These are phyloP conservation scores for Tylopilus felleus DNA, from an alignment of 768 basidiomycete species.

Conservation along the genomic window DNA sequence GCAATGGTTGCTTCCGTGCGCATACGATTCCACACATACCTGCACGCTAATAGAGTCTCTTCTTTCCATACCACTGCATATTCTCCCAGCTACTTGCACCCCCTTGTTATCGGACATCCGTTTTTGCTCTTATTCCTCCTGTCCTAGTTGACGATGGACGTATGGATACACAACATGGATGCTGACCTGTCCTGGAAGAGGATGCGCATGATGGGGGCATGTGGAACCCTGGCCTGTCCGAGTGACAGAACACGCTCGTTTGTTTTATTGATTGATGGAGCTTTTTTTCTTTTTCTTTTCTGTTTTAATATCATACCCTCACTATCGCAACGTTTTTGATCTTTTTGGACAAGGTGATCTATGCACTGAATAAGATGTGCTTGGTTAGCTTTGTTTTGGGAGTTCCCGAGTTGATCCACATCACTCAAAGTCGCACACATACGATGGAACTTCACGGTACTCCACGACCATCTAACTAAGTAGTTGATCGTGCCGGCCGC, in stretches of 20 bases:
- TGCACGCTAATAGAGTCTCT: constrained; percentile 20
- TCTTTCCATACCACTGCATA: constrained; percentile 4
- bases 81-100: neutral
- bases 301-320: neutral
- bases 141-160: constrained; percentile 21
- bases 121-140: neutral
- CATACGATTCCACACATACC: constrained; percentile 15
- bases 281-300: neutral
- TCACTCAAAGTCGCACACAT: no score
- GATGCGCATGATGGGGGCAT: neutral
- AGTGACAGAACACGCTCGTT: constrained; percentile 1
- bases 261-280: neutral
- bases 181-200: constrained; percentile 13
- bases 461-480: no score
- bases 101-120: neutral
- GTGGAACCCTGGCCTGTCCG: neutral
- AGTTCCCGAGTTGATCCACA: no score
- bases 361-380: neutral
- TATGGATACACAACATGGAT: constrained; percentile 22
- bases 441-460: no score
- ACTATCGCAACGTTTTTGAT: neutral
- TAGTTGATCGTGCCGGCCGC: no score
- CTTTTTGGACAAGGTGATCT: neutral
- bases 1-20: constrained; percentile 1
- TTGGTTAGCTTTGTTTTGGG: neutral